These are phyloP conservation scores for Nitzschia palea DNA, from an alignment of 108 stramenopile genomes.

Conservation along the genomic window DNA sequence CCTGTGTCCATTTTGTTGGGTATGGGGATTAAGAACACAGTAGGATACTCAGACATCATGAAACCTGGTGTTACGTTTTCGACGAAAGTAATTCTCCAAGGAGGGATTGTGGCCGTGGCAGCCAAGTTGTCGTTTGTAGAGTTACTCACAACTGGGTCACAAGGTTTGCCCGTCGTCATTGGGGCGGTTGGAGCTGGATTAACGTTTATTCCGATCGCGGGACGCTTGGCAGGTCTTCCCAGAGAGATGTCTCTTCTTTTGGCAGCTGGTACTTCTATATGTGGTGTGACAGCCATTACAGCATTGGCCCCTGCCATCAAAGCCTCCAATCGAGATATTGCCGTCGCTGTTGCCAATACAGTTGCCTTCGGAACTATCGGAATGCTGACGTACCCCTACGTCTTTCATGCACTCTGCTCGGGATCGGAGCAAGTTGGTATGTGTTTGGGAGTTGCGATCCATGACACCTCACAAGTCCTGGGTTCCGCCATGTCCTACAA, in stretches of 20 bases:
- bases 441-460: conserved; percentile 55
- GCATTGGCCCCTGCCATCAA: conserved; percentile 57
- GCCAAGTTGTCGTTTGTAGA: conserved; percentile 57
- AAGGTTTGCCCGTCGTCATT: conserved; percentile 49
- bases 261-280: conserved; percentile 61
- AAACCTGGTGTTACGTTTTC: conserved; percentile 52
- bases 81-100: conserved; percentile 57
- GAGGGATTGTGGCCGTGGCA: conserved; percentile 59
- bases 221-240: conserved; percentile 39
- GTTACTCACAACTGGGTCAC: conserved; percentile 42
- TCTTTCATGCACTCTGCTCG: conserved; percentile 34
- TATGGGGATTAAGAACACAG: conserved; percentile 43
- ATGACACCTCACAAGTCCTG: conserved; percentile 63
- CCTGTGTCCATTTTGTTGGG: conserved; percentile 54
- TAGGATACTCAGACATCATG: conserved; percentile 22
- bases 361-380: conserved; percentile 63
- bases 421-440: conserved; percentile 54
- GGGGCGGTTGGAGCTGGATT: conserved; percentile 45
- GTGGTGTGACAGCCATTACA: conserved; percentile 69
- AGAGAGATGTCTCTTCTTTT: conserved; percentile 44
- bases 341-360: conserved; percentile 63
- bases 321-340: conserved; percentile 53
- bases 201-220: conserved; percentile 44
- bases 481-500: conserved; percentile 58
- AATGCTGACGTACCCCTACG: conserved; percentile 61